Percentiles rank a stretch among this genome's conserved stretches.
phyloP scores from a whole-genome alignment of 1,284 basidiomycete genomes.

The Pseudozyma hubeiensis region DNA sequence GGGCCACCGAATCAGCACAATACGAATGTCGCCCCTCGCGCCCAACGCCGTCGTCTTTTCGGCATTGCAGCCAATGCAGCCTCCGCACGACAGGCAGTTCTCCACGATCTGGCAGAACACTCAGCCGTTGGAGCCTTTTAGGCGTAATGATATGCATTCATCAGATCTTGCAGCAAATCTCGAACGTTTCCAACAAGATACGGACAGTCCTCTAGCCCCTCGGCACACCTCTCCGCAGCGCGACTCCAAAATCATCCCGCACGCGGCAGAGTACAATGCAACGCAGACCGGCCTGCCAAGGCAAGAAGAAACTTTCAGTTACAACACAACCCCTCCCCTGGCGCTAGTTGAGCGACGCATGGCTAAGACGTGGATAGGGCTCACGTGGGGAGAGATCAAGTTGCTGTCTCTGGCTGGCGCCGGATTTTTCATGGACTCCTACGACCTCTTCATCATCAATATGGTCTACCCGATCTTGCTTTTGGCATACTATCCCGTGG shows the following conservation, averaged over 20 bases:
- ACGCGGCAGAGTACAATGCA: background rate
- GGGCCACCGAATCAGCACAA: background rate
- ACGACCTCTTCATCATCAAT: constrained; percentile 59
- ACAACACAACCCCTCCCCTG: constrained; percentile 22
- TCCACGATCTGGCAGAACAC: background rate
- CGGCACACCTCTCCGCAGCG: background rate
- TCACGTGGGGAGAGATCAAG: constrained; percentile 52
- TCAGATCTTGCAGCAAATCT: no score
- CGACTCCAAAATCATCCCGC: no score
- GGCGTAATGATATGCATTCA: background rate
- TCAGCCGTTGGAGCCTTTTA: no score
- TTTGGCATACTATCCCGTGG: constrained; percentile 36
- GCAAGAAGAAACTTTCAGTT: constrained; percentile 14
- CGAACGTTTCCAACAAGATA: no score
- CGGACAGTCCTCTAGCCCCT: no score
- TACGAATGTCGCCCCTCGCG: constrained; percentile 8
- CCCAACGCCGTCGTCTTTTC: constrained; percentile 6
- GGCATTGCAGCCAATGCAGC: constrained; percentile 5
- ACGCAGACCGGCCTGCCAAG: background rate
- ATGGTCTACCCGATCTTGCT: constrained; percentile 50
- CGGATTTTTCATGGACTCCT: constrained; percentile 53
- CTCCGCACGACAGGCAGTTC: background rate
- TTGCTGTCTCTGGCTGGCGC: constrained; percentile 50
- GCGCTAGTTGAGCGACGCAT: constrained; percentile 50
- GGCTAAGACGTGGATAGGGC: constrained; percentile 29